Evolutionary conservation across 805 yeast species (phyloP).

Genomic region (Candida manassasensis): DNA sequence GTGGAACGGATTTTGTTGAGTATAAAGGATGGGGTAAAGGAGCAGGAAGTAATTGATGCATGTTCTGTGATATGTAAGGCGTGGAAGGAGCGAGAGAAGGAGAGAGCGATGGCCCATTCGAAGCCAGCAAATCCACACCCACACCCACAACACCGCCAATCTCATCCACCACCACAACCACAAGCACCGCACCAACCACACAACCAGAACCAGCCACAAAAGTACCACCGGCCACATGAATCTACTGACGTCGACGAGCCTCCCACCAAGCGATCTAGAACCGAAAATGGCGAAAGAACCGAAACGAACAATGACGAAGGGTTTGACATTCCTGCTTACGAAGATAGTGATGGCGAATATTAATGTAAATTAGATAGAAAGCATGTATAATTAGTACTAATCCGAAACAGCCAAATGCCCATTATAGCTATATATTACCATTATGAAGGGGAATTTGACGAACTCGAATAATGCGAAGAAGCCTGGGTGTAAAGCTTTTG

Average conservation of each 20-base stretch:
- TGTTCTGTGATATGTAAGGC: slow-evolving; percentile 51
- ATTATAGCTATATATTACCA: too few species aligned
- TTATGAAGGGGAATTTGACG: too few species aligned
- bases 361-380: slow-evolving; percentile 1
- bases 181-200: slow-evolving; percentile 1
- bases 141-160: slow-evolving; percentile 6
- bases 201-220: not conserved
- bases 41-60: slow-evolving; percentile 64
- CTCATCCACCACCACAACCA: not conserved
- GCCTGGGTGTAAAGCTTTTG: too few species aligned
- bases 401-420: too few species aligned
- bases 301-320: slow-evolving; percentile 8
- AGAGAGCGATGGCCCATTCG: slow-evolving; percentile 18
- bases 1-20: slow-evolving; percentile 80
- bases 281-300: slow-evolving; percentile 6
- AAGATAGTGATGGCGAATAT: slow-evolving; percentile 33
- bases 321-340: slow-evolving; percentile 36
- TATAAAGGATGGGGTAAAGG: slow-evolving; percentile 79
- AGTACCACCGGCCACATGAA: slow-evolving; percentile 1
- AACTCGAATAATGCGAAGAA: too few species aligned
- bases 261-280: slow-evolving; percentile 9
- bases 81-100: slow-evolving; percentile 58
- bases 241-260: slow-evolving; percentile 8
- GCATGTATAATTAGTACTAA: too few species aligned
- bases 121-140: slow-evolving; percentile 8